These are phyloP conservation scores for Exsudoporus floridanus DNA, from an alignment of 1,284 basidiomycete species.

Conservation along the genomic window DNA sequence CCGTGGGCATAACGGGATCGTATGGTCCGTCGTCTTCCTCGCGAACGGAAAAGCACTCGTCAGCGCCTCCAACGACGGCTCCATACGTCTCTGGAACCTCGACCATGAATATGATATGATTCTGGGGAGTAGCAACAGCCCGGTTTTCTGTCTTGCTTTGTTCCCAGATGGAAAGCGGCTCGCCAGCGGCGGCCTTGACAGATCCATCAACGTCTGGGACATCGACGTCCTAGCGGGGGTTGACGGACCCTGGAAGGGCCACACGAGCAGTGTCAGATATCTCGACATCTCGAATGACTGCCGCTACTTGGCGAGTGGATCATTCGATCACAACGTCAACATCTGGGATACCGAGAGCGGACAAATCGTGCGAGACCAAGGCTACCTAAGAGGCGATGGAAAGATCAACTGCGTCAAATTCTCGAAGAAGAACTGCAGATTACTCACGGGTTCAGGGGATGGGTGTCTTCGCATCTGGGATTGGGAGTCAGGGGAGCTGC, in stretches of 20 bases:
- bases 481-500: slow-evolving; percentile 25
- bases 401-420: slow-evolving; percentile 34
- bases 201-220: slow-evolving; percentile 32
- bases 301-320: slow-evolving; percentile 32
- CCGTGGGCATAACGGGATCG: slow-evolving; percentile 30
- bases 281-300: slow-evolving; percentile 32
- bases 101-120: slow-evolving; percentile 27
- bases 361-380: slow-evolving; percentile 24
- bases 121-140: slow-evolving; percentile 21
- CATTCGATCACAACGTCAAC: slow-evolving; percentile 35
- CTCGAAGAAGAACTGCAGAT: slow-evolving; percentile 22
- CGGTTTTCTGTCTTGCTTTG: slow-evolving; percentile 28
- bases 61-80: slow-evolving; percentile 34
- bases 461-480: slow-evolving; percentile 33
- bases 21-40: slow-evolving; percentile 32
- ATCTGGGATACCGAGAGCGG: slow-evolving; percentile 32
- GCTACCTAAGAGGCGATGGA: slow-evolving; percentile 24
- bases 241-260: slow-evolving; percentile 26
- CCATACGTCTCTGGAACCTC: slow-evolving; percentile 33
- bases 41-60: slow-evolving; percentile 26
- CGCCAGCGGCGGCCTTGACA: slow-evolving; percentile 34
- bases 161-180: slow-evolving; percentile 32
- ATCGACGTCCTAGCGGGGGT: slow-evolving; percentile 19
- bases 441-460: slow-evolving; percentile 32
- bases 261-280: slow-evolving; percentile 30